Conservation (phyloP, 345 rosid species). For the Syzygium jambos region DNA sequence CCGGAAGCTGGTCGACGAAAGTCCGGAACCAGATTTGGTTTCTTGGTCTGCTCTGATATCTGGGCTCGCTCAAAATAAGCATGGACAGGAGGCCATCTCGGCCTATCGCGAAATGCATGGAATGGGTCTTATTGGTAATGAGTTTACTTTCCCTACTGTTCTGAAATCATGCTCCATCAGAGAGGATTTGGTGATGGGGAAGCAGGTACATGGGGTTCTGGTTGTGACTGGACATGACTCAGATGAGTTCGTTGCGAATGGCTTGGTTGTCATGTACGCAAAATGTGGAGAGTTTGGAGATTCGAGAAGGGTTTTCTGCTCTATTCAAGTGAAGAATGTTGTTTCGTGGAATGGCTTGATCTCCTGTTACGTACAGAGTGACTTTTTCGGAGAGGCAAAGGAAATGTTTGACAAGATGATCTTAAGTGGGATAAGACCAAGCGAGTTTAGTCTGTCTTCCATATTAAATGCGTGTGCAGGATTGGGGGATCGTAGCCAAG, state of each 20-base stretch:
- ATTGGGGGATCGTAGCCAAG: slow-evolving; percentile 29
- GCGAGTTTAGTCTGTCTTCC: slow-evolving; percentile 52
- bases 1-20: slow-evolving; percentile 40
- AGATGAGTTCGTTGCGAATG: slow-evolving; percentile 53
- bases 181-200: slow-evolving; percentile 35
- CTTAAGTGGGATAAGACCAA: slow-evolving; percentile 37
- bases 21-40: slow-evolving; percentile 45
- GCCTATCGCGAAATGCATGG: slow-evolving; percentile 32
- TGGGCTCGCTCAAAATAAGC: slow-evolving; percentile 42
- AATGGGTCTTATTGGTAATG: slow-evolving; percentile 44
- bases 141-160: slow-evolving; percentile 50
- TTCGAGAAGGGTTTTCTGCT: slow-evolving; percentile 39
- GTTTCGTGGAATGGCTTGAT: slow-evolving; percentile 57
- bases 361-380: slow-evolving; percentile 44
- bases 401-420: slow-evolving; percentile 39
- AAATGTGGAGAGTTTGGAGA: slow-evolving; percentile 39
- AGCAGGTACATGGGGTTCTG: slow-evolving; percentile 46
- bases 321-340: slow-evolving; percentile 33
- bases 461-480: slow-evolving; percentile 48
- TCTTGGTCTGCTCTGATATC: slow-evolving; percentile 69
- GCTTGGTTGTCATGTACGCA: slow-evolving; percentile 49
- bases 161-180: slow-evolving; percentile 44
- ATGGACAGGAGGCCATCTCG: slow-evolving; percentile 26
- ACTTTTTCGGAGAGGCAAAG: slow-evolving; percentile 25
- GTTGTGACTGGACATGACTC: slow-evolving; percentile 40